A percentile compares a stretch with the other conserved stretches of the same genome.
Conservation (phyloP, 768 basidiomycete species). For the Amanita muscaria region DNA sequence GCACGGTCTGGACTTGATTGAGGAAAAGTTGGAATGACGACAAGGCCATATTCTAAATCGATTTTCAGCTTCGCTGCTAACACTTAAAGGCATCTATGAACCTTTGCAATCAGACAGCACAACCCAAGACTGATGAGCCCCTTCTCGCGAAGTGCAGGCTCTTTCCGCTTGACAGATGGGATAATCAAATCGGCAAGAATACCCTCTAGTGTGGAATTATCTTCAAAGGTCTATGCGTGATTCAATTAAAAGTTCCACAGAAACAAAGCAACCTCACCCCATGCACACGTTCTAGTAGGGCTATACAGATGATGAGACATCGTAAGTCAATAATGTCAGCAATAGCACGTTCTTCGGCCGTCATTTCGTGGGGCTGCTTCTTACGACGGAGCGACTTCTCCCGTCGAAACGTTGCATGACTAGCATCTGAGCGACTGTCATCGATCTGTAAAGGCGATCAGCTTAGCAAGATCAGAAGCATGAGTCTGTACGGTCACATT, state of each 20-base stretch:
- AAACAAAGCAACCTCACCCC: slow-evolving; percentile 40
- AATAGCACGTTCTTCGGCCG: slow-evolving; percentile 49
- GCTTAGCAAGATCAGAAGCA: not conserved
- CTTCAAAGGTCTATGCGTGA: slow-evolving; percentile 47
- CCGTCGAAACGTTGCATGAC: slow-evolving; percentile 13
- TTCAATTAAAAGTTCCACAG: not conserved
- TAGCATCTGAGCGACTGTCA: slow-evolving; percentile 21
- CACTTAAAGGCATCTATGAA: slow-evolving; percentile 15
- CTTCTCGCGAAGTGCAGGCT: slow-evolving; percentile 51
- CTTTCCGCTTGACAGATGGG: slow-evolving; percentile 77
- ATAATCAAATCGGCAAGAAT: slow-evolving; percentile 74
- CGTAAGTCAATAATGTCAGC: slow-evolving; percentile 62
- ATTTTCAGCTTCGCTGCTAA: not conserved
- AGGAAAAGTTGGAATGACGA: slow-evolving; percentile 53
- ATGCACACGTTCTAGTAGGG: slow-evolving; percentile 81
- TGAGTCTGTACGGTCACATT: slow-evolving; percentile 11
- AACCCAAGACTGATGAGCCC: slow-evolving; percentile 64
- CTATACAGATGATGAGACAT: slow-evolving; percentile 70
- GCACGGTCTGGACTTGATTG: slow-evolving; percentile 48
- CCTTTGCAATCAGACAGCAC: slow-evolving; percentile 68
- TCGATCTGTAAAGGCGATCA: slow-evolving; percentile 11
- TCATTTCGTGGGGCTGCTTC: slow-evolving; percentile 27
- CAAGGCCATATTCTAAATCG: slow-evolving; percentile 14
- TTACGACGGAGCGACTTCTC: slow-evolving; percentile 14
- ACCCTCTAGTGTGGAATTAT: slow-evolving; percentile 64